phyloP scores from a whole-genome alignment of 2,329 filamentous ascomycete species.

The Hypoxylon sp. region DNA sequence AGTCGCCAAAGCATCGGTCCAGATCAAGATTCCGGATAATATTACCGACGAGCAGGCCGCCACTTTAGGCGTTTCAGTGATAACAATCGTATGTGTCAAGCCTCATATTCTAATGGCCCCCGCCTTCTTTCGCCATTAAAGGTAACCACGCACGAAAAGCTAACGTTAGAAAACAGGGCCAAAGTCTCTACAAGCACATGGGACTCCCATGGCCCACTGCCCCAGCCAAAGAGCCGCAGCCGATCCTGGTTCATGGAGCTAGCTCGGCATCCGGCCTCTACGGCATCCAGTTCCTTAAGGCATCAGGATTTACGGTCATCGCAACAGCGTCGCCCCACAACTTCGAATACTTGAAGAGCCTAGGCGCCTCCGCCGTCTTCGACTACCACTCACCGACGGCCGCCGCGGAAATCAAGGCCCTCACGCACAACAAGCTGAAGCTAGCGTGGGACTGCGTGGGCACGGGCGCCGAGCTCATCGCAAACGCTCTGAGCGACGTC shows the following conservation, averaged over 20 bases:
- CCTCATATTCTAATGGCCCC: background rate
- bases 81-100: conserved; percentile 57
- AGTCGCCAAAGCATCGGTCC: conserved; percentile 58
- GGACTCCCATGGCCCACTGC: conserved; percentile 62
- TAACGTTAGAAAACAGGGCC: conserved; percentile 54
- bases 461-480: conserved; percentile 54
- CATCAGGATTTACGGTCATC: conserved; percentile 59
- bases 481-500: conserved; percentile 50
- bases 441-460: conserved; percentile 58
- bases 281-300: conserved; percentile 62
- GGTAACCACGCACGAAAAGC: background rate
- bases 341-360: conserved; percentile 55
- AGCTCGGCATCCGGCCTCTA: conserved; percentile 71
- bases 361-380: conserved; percentile 55
- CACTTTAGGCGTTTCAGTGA: conserved; percentile 59
- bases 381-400: conserved; percentile 52
- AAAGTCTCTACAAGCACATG: conserved; percentile 64
- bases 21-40: conserved; percentile 62
- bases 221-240: conserved; percentile 56
- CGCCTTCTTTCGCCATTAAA: background rate
- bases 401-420: conserved; percentile 46
- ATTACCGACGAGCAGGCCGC: conserved; percentile 65
- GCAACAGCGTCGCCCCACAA: conserved; percentile 59
- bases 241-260: conserved; percentile 63
- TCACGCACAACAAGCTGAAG: conserved; percentile 43